Percentiles rank a stretch among this genome's conserved stretches.
phyloP scores from a whole-genome alignment of 495 filamentous ascomycete genomes.

The Antarctomyces pellizariae region DNA sequence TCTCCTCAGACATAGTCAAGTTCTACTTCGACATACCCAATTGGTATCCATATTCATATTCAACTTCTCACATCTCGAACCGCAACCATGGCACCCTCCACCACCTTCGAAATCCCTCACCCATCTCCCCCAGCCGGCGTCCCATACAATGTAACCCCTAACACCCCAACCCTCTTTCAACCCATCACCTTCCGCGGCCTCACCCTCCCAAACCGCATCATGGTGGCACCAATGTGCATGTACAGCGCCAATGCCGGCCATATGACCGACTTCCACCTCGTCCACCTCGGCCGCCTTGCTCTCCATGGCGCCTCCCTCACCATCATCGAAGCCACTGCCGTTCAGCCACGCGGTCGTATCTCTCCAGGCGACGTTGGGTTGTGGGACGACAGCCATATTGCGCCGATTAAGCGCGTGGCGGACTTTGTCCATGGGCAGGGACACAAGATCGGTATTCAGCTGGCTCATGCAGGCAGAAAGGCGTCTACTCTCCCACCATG shows the following conservation, averaged over 20 bases:
- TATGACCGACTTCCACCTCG: conserved; percentile 45
- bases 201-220: conserved; percentile 51
- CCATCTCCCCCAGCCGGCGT: conserved; percentile 42
- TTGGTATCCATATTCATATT: too few species aligned
- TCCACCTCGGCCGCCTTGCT: conserved; percentile 35
- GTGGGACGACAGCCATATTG: conserved; percentile 48
- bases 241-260: conserved; percentile 46
- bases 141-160: conserved; percentile 16
- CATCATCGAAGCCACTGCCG: conserved; percentile 45
- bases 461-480: conserved; percentile 56
- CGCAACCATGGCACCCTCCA: conserved; percentile 8
- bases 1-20: too few species aligned
- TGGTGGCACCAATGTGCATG: conserved; percentile 38
- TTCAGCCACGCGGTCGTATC: conserved; percentile 46
- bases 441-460: conserved; percentile 46
- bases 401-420: conserved; percentile 32
- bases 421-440: conserved; percentile 35
- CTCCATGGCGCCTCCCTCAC: conserved; percentile 39
- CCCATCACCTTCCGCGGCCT: conserved; percentile 41
- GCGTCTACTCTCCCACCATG: conserved; percentile 39
- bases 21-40: too few species aligned
- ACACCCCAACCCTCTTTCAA: conserved; percentile 36
- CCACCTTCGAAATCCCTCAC: conserved; percentile 42
- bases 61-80: too few species aligned
- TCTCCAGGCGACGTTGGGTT: conserved; percentile 44